Evolutionary conservation across 192 early-diverging fungal species (phyloP).

Genomic region (Umbelopsis ramanniana): DNA sequence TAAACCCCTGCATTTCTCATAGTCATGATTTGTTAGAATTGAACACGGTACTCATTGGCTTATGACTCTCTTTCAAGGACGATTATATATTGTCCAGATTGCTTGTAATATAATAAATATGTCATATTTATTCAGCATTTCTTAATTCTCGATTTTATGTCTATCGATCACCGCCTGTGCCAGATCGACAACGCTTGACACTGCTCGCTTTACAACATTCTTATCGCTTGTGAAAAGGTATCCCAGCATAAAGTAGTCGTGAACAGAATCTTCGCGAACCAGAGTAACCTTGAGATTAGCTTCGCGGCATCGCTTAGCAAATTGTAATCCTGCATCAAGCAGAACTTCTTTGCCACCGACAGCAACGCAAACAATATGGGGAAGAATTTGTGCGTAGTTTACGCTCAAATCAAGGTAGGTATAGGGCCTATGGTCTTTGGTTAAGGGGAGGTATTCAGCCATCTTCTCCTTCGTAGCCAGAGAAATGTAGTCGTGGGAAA

Average conservation of each 20-base stretch:
- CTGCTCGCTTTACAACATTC: slow-evolving; percentile 6
- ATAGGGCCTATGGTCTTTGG: background rate
- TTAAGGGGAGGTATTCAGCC: slow-evolving; percentile 19
- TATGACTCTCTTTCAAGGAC: too few relatives aligned
- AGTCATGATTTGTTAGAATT: too few relatives aligned
- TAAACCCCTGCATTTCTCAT: too few relatives aligned
- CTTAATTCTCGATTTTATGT: background rate
- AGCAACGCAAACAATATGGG: background rate
- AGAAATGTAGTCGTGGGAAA: slow-evolving; percentile 18
- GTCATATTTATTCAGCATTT: too few relatives aligned
- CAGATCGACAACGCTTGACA: slow-evolving; percentile 4
- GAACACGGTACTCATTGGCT: too few relatives aligned
- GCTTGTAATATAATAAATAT: too few relatives aligned
- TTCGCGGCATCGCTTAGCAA: slow-evolving; percentile 19
- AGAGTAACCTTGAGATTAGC: slow-evolving; percentile 14
- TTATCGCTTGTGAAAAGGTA: background rate
- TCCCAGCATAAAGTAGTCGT: slow-evolving; percentile 23
- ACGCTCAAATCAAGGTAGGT: background rate
- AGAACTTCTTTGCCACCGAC: slow-evolving; percentile 26
- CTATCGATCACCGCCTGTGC: background rate
- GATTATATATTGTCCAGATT: too few relatives aligned
- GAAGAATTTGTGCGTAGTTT: background rate
- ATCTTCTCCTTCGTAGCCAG: background rate
- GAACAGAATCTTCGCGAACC: slow-evolving; percentile 10
- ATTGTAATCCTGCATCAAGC: slow-evolving; percentile 12